These are phyloP conservation scores for Globomyces pollinis-pini DNA, from an alignment of 192 early-diverging fungal genomes.

Conservation along the genomic window DNA sequence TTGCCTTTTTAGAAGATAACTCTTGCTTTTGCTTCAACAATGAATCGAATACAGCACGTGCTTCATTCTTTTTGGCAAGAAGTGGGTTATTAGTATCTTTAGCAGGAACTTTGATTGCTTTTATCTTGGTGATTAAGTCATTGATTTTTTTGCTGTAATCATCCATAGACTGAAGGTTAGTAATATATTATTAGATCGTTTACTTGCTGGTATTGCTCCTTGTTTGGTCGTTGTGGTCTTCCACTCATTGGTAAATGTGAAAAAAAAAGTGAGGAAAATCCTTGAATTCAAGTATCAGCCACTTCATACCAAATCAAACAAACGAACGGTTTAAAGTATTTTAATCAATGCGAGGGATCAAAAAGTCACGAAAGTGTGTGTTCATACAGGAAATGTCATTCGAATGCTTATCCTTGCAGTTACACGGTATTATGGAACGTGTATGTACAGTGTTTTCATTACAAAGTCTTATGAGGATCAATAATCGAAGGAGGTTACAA, in stretches of 20 bases:
- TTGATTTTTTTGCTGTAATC: background rate
- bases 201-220: background rate
- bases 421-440: too few relatives aligned
- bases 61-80: background rate
- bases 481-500: too few relatives aligned
- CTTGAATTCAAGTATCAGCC: too few relatives aligned
- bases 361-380: too few relatives aligned
- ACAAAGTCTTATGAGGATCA: too few relatives aligned
- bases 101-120: constrained; percentile 5
- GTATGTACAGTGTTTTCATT: too few relatives aligned
- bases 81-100: constrained; percentile 5
- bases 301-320: too few relatives aligned
- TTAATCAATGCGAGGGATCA: too few relatives aligned
- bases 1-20: background rate
- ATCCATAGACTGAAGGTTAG: constrained; percentile 1
- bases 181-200: background rate
- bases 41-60: constrained; percentile 2
- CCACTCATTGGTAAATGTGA: background rate
- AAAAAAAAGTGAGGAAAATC: constrained; percentile 4
- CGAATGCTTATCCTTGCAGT: too few relatives aligned
- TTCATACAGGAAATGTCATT: too few relatives aligned
- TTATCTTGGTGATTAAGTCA: background rate
- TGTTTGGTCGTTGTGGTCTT: constrained; percentile 11
- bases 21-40: constrained; percentile 11
- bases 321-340: too few relatives aligned